Evolutionary conservation across 2,329 filamentous ascomycete genomes (phyloP).

Genomic region (Beauveria australis): DNA sequence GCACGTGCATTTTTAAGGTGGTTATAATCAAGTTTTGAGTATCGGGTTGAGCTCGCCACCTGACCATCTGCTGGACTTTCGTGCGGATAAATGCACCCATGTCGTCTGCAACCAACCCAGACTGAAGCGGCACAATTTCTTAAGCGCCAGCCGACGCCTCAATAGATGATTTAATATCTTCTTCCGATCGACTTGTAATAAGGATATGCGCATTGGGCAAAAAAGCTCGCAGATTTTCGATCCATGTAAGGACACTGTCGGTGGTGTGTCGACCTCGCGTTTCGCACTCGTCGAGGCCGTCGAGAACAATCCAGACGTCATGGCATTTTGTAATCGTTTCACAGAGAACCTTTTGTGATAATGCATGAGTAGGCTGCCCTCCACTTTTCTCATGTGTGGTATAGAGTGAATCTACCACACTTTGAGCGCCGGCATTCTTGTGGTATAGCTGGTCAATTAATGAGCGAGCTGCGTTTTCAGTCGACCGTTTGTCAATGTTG

Average conservation of each 20-base stretch:
- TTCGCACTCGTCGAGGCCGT: conserved; percentile 2
- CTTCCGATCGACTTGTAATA: conserved; percentile 7
- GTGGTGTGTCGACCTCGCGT: background rate
- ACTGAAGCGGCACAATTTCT: background rate
- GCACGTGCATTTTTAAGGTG: background rate
- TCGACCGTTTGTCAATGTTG: background rate
- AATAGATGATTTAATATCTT: conserved; percentile 1
- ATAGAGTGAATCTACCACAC: background rate
- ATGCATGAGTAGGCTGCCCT: background rate
- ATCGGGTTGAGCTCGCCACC: background rate
- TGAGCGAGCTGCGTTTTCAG: background rate
- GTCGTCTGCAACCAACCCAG: background rate
- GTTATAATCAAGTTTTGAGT: background rate
- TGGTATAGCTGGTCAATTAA: background rate
- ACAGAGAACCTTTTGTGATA: background rate
- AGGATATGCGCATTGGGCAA: background rate
- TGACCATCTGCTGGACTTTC: background rate
- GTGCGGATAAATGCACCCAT: background rate
- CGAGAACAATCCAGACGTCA: background rate
- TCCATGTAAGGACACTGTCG: background rate
- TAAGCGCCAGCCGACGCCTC: background rate
- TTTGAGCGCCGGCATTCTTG: background rate
- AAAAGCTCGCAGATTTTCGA: background rate
- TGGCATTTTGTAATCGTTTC: background rate
- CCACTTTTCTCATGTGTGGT: background rate